Percentiles rank a stretch among this genome's conserved stretches.
Evolutionary conservation across 768 basidiomycete species (phyloP).

Genomic region (Calocera viscosa): DNA sequence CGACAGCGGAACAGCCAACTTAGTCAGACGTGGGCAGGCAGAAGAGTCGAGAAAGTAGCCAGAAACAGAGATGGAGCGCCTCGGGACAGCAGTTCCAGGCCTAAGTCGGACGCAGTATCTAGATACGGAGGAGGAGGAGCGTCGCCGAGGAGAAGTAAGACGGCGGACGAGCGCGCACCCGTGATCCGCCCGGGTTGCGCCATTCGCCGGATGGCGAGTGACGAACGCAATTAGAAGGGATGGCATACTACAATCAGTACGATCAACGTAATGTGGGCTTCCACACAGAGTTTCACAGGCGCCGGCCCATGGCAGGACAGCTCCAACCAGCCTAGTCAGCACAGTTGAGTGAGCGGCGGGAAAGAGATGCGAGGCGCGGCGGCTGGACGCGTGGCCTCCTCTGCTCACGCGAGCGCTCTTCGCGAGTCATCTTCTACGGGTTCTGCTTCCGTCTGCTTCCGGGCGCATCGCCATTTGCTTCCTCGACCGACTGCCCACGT

Average conservation of each 20-base stretch:
- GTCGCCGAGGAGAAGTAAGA: background rate
- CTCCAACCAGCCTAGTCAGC: background rate
- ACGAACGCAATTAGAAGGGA: background rate
- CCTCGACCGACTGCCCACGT: background rate
- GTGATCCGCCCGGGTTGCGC: conserved; percentile 6
- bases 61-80: background rate
- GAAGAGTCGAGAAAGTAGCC: background rate
- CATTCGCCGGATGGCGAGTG: background rate
- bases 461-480: background rate
- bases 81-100: background rate
- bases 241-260: background rate
- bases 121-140: background rate
- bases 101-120: background rate
- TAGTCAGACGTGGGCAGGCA: background rate
- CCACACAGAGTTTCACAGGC: background rate
- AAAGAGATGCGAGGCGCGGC: background rate
- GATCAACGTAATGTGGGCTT: background rate
- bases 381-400: background rate
- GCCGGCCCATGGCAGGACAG: background rate
- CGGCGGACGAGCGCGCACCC: background rate
- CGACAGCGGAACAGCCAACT: background rate
- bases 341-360: background rate
- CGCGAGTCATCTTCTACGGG: background rate
- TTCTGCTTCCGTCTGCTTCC: background rate
- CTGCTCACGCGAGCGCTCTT: background rate